Evolutionary conservation across 768 basidiomycete species (phyloP), one percentile per base, ranked within the genome.

Genomic region (Mycena galericulata): DNA sequence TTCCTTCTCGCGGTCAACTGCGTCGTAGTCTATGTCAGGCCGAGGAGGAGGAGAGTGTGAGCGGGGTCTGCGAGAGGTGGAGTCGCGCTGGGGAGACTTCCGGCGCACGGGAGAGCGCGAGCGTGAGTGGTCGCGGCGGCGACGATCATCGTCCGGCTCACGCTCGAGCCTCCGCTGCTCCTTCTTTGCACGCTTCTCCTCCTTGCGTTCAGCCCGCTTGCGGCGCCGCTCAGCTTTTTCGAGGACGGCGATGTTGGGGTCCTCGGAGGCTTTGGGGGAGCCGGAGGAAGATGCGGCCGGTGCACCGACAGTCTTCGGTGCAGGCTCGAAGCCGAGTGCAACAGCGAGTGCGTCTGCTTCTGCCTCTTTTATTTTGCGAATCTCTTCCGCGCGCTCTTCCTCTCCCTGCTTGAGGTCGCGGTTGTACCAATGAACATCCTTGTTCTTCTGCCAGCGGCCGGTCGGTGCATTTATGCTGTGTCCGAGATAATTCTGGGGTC

Each of bases 361-460:
- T 18, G 91, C 86, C 75, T 96, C 92, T 78, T 98, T 97, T 70
- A 98, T 77, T 74, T 86, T 88, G 62, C 88, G 81, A 34, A 98
- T 91, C 81, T 98, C 97, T 68, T 92, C 95, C 0, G 59, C 73
- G 61, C 88, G 83, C 68, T 89, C 88, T 14, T 77, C 77, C 17
- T 88, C 87, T 72, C 73, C 17, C 74, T 69, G 2, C 76, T 74
- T 36, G 68, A 65, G 29, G 6, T 96, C 94, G 30, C 96, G 89
- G 73, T 83, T 88, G 76, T 97, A 99, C 97, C 97, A 99, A 74
- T 97, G 96, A 18, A 99, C 82, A 75, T 99, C 97, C 78, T 97
- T 96, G 83, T 96, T 95, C 81, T 97, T 97, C 81, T 98, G 97
- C 97, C 97, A 99, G 51, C 97, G 85, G 2, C 97, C 97, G 1